Evolutionary conservation across 306 rosid species (phyloP), one percentile per base, ranked within the genome.

Genomic region (Lathyrus sativus): DNA sequence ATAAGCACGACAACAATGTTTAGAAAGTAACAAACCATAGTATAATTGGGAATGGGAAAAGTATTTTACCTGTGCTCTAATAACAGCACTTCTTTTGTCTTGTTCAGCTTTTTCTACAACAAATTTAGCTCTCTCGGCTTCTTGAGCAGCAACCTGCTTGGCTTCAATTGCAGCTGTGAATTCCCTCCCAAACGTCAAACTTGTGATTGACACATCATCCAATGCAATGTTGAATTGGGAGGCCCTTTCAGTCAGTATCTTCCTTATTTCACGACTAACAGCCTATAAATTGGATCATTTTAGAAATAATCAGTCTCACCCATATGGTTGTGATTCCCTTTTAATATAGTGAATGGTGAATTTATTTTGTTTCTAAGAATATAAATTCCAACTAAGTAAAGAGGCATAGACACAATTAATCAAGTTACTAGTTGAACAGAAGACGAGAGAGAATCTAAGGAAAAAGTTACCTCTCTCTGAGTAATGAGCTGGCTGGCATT

Each of bases 131-230:
- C 96, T 89, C 83, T 89, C 98, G 53, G 96, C 96, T 31, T 89
- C 96, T 79, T 92, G 96, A 35, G 96, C 96, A 75, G 96, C 96
- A 70, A 89, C 93, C 70, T 92, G 98, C 81, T 92, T 92, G 76
- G 98, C 95, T 82, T 92, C 96, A 67, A 89, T 89, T 24, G 98
- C 96, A 72, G 76, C 89, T 18, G 86, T 88, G 37, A 89, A 92
- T 73, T 92, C 98, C 76, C 41, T 82, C 72, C 93, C 91, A 29
- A 89, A 92, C 0, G 89, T 86, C 78, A 89, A 78, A 74, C 67
- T 77, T 10, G 92, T 88, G 61, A 92, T 92, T 11, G 96, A 92
- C 53, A 89, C 96, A 80, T 92, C 96, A 65, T 92, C 98, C 69
- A 92, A 87, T 46, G 89, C 96, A 51, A 92, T 82, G 55, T 92